Conservation (phyloP, 345 rosid species). For the Camelina sativa region DNA sequence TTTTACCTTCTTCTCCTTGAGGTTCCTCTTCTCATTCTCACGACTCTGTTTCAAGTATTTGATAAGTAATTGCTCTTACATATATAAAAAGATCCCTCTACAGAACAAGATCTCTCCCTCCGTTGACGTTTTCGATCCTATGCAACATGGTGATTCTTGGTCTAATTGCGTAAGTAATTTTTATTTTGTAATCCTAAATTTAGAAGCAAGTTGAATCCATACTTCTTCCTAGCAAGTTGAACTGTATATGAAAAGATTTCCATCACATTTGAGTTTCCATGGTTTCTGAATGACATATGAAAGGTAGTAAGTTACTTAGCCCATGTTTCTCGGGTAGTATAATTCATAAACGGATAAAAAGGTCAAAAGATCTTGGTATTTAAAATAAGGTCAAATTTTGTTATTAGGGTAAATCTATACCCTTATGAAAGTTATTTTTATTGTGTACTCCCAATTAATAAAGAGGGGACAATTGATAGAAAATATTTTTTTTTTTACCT, state of each 20-base stretch:
- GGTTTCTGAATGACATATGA: not conserved
- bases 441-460: too few relatives aligned
- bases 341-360: not conserved
- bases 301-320: not conserved
- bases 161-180: conserved; percentile 38
- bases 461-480: too few relatives aligned
- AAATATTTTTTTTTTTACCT: too few relatives aligned
- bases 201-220: not conserved
- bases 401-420: too few relatives aligned
- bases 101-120: conserved; percentile 46
- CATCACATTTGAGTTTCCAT: not conserved
- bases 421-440: too few relatives aligned
- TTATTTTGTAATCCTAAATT: not conserved
- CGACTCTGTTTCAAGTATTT: not conserved
- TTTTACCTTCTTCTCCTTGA: conserved; percentile 35
- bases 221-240: not conserved
- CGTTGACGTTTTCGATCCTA: conserved; percentile 36
- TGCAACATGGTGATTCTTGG: conserved; percentile 38
- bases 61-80: not conserved
- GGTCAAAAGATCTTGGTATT: too few relatives aligned
- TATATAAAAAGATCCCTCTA: not conserved
- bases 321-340: not conserved
- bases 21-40: conserved; percentile 35
- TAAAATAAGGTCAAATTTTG: too few relatives aligned
- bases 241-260: not conserved